Base-by-base conservation (phyloP, 306 rosid species). In the Rosa rugosa region DNA sequence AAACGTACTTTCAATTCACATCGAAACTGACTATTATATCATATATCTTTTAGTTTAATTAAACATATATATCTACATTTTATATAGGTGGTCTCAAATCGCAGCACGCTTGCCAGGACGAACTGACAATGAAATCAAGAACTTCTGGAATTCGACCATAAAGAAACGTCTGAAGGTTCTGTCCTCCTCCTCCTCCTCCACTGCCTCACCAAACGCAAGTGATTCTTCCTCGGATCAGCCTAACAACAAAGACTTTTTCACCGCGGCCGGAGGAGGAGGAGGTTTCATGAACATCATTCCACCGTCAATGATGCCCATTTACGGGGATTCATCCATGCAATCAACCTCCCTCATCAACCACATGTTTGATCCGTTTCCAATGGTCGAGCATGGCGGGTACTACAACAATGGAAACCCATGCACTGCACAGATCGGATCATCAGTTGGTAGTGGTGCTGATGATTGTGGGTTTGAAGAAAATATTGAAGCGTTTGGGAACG, bases 61-160 rank as follows among this genome's bases (percentile, higher is more conserved):
- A 84, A 75, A 12, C 63, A 40, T 45, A 77, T 72, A 14, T 42
- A 0, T 54, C 31, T 10, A 2, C 16, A 10, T 8, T 4, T 4
- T 69, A 25, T 47, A 11, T 7, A 95, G 99, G 88, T 95, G 99
- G 99, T 95, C 99, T 23, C 99, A 95, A 80, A 95, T 95, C 77
- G 98, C 99, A 13, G 94, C 99, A 2, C 90, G 97, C 3, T 84
- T 95, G 56, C 98, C 99, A 0, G 99, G 98, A 5, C 25, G 99
- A 83, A 95, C 99, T 0, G 99, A 95, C 84, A 95, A 95, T 9
- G 99, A 95, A 76, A 93, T 95, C 57, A 95, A 95, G 82, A 95
- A 95, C 54, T 95, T 95, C 77, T 95, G 99, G 99, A 95, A 95
- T 34, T 95, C 99, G 14, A 91, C 99, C 5, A 89, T 95, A 72